phyloP scores from a whole-genome alignment of 495 filamentous ascomycete genomes.

The Penicillium subrubescens region DNA sequence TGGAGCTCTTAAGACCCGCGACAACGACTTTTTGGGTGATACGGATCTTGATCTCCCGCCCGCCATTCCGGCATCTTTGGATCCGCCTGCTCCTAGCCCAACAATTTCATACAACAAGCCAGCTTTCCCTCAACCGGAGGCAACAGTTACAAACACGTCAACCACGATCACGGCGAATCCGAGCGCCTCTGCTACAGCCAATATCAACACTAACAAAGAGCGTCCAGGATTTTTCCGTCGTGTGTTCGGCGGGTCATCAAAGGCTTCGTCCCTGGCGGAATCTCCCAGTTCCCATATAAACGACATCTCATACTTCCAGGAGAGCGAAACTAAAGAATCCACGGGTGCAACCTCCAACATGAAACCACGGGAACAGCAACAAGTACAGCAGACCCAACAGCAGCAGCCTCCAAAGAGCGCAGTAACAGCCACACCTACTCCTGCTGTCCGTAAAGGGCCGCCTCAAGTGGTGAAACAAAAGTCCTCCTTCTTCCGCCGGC shows the following conservation, averaged over 20 bases:
- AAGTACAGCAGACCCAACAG: neutral
- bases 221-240: slow-evolving; percentile 89
- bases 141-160: slow-evolving; percentile 20
- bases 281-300: slow-evolving; percentile 16
- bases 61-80: slow-evolving; percentile 34
- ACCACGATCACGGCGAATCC: slow-evolving; percentile 16
- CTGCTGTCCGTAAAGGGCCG: slow-evolving; percentile 43
- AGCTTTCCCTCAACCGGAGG: slow-evolving; percentile 36
- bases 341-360: slow-evolving; percentile 20
- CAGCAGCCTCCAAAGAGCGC: slow-evolving; percentile 30
- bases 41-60: slow-evolving; percentile 39
- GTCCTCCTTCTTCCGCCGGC: slow-evolving; percentile 87
- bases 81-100: slow-evolving; percentile 52
- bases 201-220: slow-evolving; percentile 51
- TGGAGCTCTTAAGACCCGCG: slow-evolving; percentile 33
- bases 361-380: slow-evolving; percentile 23
- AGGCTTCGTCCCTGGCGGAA: slow-evolving; percentile 35
- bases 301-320: slow-evolving; percentile 31
- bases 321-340: slow-evolving; percentile 31
- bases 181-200: neutral
- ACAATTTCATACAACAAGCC: slow-evolving; percentile 57
- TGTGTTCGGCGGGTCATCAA: slow-evolving; percentile 71
- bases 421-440: slow-evolving; percentile 33
- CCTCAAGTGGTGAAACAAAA: slow-evolving; percentile 78
- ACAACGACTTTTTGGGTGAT: slow-evolving; percentile 31